phyloP scores from a whole-genome alignment of 2,329 filamentous ascomycete genomes.

The Pestalotiopsis sp. region DNA sequence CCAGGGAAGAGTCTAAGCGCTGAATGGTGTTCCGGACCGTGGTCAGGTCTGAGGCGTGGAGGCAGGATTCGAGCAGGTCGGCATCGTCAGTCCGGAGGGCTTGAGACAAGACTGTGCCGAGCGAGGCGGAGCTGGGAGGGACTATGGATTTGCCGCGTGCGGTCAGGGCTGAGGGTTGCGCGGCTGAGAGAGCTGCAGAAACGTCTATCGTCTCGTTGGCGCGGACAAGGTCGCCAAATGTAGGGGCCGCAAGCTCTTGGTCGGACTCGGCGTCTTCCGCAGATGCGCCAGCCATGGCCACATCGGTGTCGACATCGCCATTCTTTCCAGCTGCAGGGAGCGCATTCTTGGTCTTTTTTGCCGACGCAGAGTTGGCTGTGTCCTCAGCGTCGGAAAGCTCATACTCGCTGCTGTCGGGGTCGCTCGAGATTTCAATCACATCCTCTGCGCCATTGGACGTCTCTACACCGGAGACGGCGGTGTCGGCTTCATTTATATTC shows the following conservation, averaged over 20 bases:
- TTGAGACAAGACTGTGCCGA: slow-evolving; percentile 91
- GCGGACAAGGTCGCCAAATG: slow-evolving; percentile 85
- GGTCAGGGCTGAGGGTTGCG: slow-evolving; percentile 42
- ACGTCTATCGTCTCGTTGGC: slow-evolving; percentile 79
- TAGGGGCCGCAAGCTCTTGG: slow-evolving; percentile 59
- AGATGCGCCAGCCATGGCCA: slow-evolving; percentile 27
- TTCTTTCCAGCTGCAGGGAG: slow-evolving; percentile 26
- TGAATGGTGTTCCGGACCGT: slow-evolving; percentile 90
- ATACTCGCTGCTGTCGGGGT: slow-evolving; percentile 50
- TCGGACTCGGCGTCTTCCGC: slow-evolving; percentile 43
- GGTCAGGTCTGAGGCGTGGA: slow-evolving; percentile 75
- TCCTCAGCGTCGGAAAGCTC: slow-evolving; percentile 47
- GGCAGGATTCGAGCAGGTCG: slow-evolving; percentile 87
- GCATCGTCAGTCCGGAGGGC: slow-evolving; percentile 90
- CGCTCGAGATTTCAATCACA: slow-evolving; percentile 61
- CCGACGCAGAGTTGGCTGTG: slow-evolving; percentile 18
- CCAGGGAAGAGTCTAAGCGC: slow-evolving; percentile 82
- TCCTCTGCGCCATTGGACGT: slow-evolving; percentile 36
- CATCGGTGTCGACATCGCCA: slow-evolving; percentile 30
- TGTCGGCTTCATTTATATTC: slow-evolving; percentile 60
- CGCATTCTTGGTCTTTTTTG: slow-evolving; percentile 19
- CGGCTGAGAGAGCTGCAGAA: slow-evolving; percentile 55
- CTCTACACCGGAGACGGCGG: slow-evolving; percentile 51
- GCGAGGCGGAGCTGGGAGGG: slow-evolving; percentile 74
- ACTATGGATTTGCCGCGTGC: slow-evolving; percentile 52